Evolutionary conservation across 176 grass and related monocot genomes (phyloP).

Genomic region (Hordeum marinum): DNA sequence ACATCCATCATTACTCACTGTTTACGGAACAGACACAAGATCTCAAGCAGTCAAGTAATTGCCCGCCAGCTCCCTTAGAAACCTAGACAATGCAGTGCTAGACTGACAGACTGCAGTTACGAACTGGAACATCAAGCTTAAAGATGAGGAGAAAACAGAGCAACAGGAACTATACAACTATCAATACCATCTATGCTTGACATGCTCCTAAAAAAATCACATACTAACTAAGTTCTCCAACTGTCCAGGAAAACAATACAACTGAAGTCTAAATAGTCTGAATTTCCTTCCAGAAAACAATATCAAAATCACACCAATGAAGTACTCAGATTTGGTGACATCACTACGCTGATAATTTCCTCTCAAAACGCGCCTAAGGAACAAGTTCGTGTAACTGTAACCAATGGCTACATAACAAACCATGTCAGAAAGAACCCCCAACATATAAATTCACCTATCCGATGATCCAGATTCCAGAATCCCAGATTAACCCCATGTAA

Average conservation of each 20-base stretch:
- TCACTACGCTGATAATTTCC: not conserved
- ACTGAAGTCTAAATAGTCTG: not conserved
- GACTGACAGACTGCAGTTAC: not conserved
- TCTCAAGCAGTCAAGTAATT: too few species aligned
- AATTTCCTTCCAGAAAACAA: not conserved
- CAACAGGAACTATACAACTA: not conserved
- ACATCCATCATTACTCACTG: too few species aligned
- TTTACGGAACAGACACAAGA: too few species aligned
- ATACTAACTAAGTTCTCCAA: not conserved
- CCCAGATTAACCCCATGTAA: constrained; percentile 6
- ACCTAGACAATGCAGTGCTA: too few species aligned
- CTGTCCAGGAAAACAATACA: not conserved
- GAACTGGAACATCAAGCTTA: not conserved
- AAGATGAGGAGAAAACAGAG: not conserved
- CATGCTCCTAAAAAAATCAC: not conserved
- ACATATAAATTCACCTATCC: constrained; percentile 17
- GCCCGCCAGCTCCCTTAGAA: too few species aligned
- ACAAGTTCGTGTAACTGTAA: constrained; percentile 8
- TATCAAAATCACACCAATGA: not conserved
- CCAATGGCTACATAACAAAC: not conserved
- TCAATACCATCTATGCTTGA: not conserved
- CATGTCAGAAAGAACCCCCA: constrained; percentile 7
- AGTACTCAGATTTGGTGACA: not conserved
- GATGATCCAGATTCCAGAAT: constrained; percentile 11
- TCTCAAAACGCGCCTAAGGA: not conserved